phyloP scores from a whole-genome alignment of 805 yeast genomes.

The Wickerhamiella spandovensis region DNA sequence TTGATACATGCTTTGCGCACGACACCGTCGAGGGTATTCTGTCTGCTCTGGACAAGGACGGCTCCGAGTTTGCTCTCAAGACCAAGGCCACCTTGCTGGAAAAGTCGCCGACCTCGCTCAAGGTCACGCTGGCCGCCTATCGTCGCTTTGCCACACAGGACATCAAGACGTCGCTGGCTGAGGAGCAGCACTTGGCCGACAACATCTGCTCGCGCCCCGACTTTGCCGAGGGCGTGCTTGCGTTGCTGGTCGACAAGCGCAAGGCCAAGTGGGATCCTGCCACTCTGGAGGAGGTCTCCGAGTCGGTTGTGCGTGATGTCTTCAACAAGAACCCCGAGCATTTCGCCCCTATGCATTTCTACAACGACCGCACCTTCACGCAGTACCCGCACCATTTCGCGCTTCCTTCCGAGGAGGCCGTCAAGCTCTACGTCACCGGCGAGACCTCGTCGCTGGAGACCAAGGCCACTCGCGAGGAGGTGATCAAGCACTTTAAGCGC shows the following conservation, averaged over 20 bases:
- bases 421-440: constrained; percentile 57
- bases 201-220: constrained; percentile 55
- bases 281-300: constrained; percentile 27
- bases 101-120: constrained; percentile 70
- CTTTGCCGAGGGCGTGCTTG: constrained; percentile 40
- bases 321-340: constrained; percentile 22
- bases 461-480: constrained; percentile 57
- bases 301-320: constrained; percentile 18
- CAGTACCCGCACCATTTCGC: constrained; percentile 60
- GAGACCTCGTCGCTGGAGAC: constrained; percentile 52
- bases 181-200: constrained; percentile 65
- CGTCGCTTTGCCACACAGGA: constrained; percentile 45
- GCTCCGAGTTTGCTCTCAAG: constrained; percentile 50
- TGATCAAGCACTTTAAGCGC: constrained; percentile 45
- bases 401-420: constrained; percentile 57
- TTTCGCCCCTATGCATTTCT: constrained; percentile 22
- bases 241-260: constrained; percentile 39
- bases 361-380: constrained; percentile 26
- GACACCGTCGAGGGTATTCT: constrained; percentile 41
- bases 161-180: constrained; percentile 51
- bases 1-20: constrained; percentile 55
- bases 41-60: constrained; percentile 38
- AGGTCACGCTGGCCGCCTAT: constrained; percentile 56
- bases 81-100: constrained; percentile 42
- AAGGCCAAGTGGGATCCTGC: constrained; percentile 39